These are phyloP conservation scores for Musa itinerans DNA, from an alignment of 176 grass and related monocot species.

Conservation along the genomic window DNA sequence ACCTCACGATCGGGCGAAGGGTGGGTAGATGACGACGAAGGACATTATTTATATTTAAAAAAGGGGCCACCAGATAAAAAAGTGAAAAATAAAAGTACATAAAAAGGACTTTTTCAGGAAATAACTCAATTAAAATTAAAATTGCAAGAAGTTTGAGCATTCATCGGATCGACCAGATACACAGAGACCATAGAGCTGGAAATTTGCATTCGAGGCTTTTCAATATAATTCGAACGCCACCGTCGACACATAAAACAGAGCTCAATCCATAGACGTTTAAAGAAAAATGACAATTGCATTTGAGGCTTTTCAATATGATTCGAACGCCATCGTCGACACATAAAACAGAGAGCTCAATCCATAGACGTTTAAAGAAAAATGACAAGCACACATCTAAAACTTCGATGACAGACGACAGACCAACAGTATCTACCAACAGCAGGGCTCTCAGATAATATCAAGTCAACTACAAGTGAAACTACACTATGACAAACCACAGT, in stretches of 20 bases:
- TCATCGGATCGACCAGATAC: too few relatives aligned
- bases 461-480: constrained; percentile 5
- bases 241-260: neutral
- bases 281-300: neutral
- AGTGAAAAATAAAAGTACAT: too few relatives aligned
- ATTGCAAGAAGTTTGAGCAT: too few relatives aligned
- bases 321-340: neutral
- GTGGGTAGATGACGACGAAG: too few relatives aligned
- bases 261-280: neutral
- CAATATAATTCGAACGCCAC: neutral
- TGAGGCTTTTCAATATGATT: neutral
- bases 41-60: too few relatives aligned
- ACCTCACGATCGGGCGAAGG: too few relatives aligned
- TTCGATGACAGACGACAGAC: neutral
- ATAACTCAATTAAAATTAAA: too few relatives aligned
- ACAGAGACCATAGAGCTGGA: too few relatives aligned
- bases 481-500: neutral
- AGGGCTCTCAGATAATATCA: neutral
- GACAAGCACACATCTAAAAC: neutral
- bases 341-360: neutral
- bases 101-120: too few relatives aligned
- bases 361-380: neutral
- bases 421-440: neutral
- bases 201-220: neutral
- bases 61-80: too few relatives aligned